Conservation (phyloP, 192 early-diverging fungal genomes). For the Thoreauomyces humboldtii region DNA sequence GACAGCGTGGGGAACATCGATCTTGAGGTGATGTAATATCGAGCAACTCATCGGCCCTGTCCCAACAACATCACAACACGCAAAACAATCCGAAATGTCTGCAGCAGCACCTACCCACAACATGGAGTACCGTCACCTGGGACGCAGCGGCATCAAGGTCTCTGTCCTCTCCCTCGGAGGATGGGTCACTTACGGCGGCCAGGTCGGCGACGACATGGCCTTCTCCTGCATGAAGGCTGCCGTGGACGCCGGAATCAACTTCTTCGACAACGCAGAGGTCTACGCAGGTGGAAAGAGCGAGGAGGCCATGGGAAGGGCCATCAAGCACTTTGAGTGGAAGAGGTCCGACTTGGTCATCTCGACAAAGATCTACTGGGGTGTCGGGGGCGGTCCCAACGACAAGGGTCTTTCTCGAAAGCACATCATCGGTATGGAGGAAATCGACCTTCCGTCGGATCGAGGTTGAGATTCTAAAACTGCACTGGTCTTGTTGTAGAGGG, state of each 20-base stretch:
- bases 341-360: constrained; percentile 74
- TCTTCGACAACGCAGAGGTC: constrained; percentile 59
- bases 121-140: constrained; percentile 83
- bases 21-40: too few relatives aligned
- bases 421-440: too few relatives aligned
- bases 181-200: constrained; percentile 69
- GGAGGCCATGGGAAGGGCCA: constrained; percentile 71
- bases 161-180: constrained; percentile 66
- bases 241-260: constrained; percentile 73
- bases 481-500: too few relatives aligned
- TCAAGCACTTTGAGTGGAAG: constrained; percentile 70
- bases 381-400: constrained; percentile 57
- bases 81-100: too few relatives aligned
- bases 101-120: too few relatives aligned
- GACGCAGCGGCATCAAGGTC: constrained; percentile 74
- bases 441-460: too few relatives aligned
- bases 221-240: constrained; percentile 66
- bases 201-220: constrained; percentile 53
- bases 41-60: too few relatives aligned
- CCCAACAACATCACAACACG: too few relatives aligned
- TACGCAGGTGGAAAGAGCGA: constrained; percentile 71
- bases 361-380: constrained; percentile 64
- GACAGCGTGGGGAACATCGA: too few relatives aligned
- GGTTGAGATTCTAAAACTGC: too few relatives aligned
- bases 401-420: constrained; percentile 82